Evolutionary conservation across 106 monocot species (phyloP).

Genomic region (Amphibolis antarctica): DNA sequence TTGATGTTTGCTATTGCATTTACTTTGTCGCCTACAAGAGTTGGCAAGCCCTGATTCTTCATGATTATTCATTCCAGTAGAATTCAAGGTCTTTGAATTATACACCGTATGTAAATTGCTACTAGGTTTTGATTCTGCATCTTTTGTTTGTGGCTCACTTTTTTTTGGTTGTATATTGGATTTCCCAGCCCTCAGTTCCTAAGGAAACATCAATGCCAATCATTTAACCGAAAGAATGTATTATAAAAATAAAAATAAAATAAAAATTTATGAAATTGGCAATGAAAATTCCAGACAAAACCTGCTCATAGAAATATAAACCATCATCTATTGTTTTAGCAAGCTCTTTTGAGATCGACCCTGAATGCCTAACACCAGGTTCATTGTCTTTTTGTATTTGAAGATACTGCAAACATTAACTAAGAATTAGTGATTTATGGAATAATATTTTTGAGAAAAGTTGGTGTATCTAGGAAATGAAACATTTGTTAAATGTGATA

Average conservation of each 20-base stretch:
- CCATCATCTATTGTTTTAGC: conserved; percentile 71
- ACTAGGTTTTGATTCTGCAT: conserved; percentile 25
- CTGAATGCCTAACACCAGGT: conserved; percentile 17
- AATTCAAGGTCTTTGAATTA: conserved; percentile 20
- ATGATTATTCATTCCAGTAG: conserved; percentile 22
- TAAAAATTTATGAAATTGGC: neutral
- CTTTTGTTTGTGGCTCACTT: conserved; percentile 12
- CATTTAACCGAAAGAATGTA: neutral
- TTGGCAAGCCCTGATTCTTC: conserved; percentile 44
- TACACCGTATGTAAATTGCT: conserved; percentile 14
- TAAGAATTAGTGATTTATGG: neutral
- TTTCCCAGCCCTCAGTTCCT: conserved; percentile 45
- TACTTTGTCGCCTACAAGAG: conserved; percentile 54
- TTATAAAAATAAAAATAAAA: neutral
- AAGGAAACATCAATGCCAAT: conserved; percentile 3
- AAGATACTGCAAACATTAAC: conserved; percentile 24
- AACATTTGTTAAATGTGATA: too few species aligned
- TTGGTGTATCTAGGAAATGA: too few species aligned
- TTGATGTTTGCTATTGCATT: conserved; percentile 39
- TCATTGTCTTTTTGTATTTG: conserved; percentile 28
- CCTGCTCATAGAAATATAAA: conserved; percentile 90
- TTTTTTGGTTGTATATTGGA: conserved; percentile 22
- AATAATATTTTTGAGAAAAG: too few species aligned
- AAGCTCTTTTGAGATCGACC: conserved; percentile 50
- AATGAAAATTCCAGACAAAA: conserved; percentile 1